Evolutionary conservation across 1,139 yeast genomes (phyloP), one percentile per base, ranked within the genome.

Genomic region (Diutina mesorugosa): DNA sequence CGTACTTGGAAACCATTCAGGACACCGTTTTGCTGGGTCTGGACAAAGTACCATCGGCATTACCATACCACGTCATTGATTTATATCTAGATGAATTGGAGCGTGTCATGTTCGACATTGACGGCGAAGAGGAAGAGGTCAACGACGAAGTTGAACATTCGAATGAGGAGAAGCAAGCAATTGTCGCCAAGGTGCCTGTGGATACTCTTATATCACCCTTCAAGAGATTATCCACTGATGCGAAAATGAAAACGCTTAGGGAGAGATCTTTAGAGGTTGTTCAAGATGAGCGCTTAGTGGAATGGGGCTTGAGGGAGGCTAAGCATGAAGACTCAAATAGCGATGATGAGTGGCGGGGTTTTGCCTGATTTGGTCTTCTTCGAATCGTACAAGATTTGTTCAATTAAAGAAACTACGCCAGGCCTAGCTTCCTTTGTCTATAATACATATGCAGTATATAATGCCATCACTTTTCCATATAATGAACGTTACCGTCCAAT

Each of bases 21-120:
- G 65, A 55, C 55, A 67, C 65, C 35, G 80, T 83, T n/a, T 72
- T 86, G 58, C 78, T 84, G 61, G 88, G 87, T 16, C 81, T 79
- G 58, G 70, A 70, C 56, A 77, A 79, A 61, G 76, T 85, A 48
- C 86, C 95, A 54, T 80, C 79, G 62, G 96, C 96, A 30, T 78
- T 93, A 57, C 85, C 96, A 45, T 82, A 87, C 69, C 99, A 93
- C 71, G 71, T 93, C 57, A 79, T 88, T 61, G 99, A 93, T 71
- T 82, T 93, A 18, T 85, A 81, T 66, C 69, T 88, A 53, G 98
- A 91, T 64, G 99, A 93, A 69, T 73, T 93, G 61, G 96, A 86
- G 64, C 77, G 78, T 60, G 80, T 85, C 9, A 67, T 86, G 58
- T 38, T 38, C n/a, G 16, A 41, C 7, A 16, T 41, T 14, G 73